Evolutionary conservation across 148 eudicot genomes (phyloP).

Genomic region (Persicaria maculosa): DNA sequence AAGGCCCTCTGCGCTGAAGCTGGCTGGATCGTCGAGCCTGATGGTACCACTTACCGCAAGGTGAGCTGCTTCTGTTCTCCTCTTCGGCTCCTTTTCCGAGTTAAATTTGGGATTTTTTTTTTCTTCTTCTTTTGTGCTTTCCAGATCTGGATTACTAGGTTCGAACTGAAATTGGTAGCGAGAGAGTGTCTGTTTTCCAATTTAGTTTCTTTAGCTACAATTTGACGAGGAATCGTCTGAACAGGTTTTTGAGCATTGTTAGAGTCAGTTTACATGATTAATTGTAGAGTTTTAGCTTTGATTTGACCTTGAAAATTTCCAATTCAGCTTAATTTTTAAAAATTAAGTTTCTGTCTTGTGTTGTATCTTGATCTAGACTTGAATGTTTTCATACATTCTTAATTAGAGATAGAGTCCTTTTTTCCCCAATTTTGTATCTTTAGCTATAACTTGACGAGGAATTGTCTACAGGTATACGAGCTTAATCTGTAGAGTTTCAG

Average conservation of each 20-base stretch:
- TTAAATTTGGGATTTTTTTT: background rate
- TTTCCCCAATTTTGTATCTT: too few species aligned
- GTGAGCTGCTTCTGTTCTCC: slow-evolving; percentile 17
- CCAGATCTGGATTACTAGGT: background rate
- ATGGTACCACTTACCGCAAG: slow-evolving; percentile 97
- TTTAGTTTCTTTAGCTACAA: too few species aligned
- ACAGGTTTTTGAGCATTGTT: background rate
- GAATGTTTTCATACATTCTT: too few species aligned
- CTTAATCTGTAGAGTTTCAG: too few species aligned
- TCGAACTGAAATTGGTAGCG: background rate
- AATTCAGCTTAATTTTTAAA: background rate
- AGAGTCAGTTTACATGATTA: slow-evolving; percentile 4
- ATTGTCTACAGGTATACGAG: too few species aligned
- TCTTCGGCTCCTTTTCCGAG: background rate
- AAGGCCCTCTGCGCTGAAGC: slow-evolving; percentile 90
- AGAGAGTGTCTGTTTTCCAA: background rate
- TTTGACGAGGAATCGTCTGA: background rate
- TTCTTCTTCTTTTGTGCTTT: slow-evolving; percentile 1
- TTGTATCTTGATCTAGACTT: too few species aligned
- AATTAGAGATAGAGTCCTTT: too few species aligned
- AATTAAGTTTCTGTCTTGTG: background rate
- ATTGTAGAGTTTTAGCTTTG: background rate
- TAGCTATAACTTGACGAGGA: too few species aligned
- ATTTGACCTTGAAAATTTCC: background rate
- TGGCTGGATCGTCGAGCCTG: slow-evolving; percentile 89